Evolutionary conservation across 2,329 filamentous ascomycete species (phyloP).

Genomic region (Fusarium xyrophilum): DNA sequence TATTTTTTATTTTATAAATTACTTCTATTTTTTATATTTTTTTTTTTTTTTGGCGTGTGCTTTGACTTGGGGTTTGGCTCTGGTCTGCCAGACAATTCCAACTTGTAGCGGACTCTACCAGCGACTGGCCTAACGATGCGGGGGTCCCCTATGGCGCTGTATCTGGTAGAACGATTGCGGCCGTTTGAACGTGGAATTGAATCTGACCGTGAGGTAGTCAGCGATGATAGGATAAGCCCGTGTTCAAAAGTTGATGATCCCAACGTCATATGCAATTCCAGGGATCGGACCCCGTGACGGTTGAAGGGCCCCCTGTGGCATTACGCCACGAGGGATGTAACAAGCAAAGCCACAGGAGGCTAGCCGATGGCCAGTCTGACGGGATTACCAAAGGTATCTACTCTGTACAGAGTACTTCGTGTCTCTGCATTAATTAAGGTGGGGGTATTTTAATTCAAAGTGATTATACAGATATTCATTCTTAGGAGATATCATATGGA

Average conservation of each 20-base stretch:
- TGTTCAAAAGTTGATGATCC: not conserved
- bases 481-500: not conserved
- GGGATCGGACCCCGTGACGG: not conserved
- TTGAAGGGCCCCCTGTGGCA: slow-evolving; percentile 3
- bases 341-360: slow-evolving; percentile 24
- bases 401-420: too few species aligned
- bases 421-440: not conserved
- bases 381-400: not conserved
- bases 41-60: not conserved
- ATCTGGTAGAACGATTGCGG: not conserved
- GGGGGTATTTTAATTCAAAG: not conserved
- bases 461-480: not conserved
- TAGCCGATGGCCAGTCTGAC: not conserved
- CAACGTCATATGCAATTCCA: slow-evolving; percentile 21
- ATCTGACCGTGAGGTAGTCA: not conserved
- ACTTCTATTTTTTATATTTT: too few species aligned
- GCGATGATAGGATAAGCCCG: not conserved
- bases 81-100: slow-evolving; percentile 30
- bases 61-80: not conserved
- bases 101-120: slow-evolving; percentile 31
- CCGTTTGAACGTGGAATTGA: not conserved
- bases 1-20: too few species aligned
- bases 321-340: slow-evolving; percentile 10
- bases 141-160: slow-evolving; percentile 23
- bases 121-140: slow-evolving; percentile 20